Percentiles rank a stretch among this genome's conserved stretches.
These are phyloP conservation scores for Chlorella sp. DNA, from an alignment of 139 green algal species.

Conservation along the genomic window DNA sequence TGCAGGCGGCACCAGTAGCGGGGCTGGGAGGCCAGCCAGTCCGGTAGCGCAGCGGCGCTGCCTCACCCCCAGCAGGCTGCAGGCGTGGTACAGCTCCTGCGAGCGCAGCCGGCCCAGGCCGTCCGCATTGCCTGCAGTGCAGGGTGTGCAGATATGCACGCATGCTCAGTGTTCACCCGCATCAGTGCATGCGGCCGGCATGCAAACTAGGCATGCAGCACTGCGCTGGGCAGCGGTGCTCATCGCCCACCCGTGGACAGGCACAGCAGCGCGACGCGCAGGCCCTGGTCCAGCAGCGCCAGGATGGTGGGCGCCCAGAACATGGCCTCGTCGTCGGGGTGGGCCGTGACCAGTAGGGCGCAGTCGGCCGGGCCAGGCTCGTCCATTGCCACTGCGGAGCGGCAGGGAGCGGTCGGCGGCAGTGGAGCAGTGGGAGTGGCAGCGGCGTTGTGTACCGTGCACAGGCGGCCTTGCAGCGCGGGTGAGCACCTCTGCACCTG, in stretches of 20 bases:
- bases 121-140: slow-evolving; percentile 40
- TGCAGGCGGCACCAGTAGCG: too few species aligned
- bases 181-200: not conserved
- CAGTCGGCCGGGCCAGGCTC: not conserved
- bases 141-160: too few species aligned
- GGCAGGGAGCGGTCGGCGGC: not conserved
- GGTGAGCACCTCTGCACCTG: too few species aligned
- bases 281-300: not conserved
- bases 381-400: not conserved
- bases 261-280: slow-evolving; percentile 54
- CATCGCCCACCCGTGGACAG: slow-evolving; percentile 52
- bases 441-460: too few species aligned
- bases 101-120: slow-evolving; percentile 26
- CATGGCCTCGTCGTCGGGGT: slow-evolving; percentile 76
- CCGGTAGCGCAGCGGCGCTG: too few species aligned
- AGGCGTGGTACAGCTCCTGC: slow-evolving; percentile 34
- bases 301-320: slow-evolving; percentile 66
- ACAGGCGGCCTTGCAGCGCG: too few species aligned
- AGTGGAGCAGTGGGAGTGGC: too few species aligned
- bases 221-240: not conserved
- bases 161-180: not conserved
- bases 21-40: too few species aligned
- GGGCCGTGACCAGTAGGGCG: slow-evolving; percentile 34
- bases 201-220: not conserved
- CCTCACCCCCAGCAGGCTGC: slow-evolving; percentile 30